These are phyloP conservation scores for Mytilinidion resinicola DNA, from an alignment of 495 filamentous ascomycete species.

Conservation along the genomic window DNA sequence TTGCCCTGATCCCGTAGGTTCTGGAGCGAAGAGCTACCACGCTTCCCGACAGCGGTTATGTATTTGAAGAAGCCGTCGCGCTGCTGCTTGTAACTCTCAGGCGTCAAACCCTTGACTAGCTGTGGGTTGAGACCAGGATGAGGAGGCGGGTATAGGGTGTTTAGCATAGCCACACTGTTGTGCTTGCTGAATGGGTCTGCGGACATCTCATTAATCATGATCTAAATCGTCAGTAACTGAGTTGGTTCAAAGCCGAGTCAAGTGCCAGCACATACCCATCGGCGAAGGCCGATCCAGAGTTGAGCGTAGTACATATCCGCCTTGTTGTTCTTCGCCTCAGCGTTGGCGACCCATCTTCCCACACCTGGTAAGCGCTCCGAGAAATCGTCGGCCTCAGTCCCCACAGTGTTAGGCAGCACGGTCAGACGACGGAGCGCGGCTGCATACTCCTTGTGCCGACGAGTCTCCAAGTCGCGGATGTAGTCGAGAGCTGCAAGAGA, in stretches of 20 bases:
- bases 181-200: conserved; percentile 58
- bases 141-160: conserved; percentile 60
- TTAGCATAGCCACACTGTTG: conserved; percentile 70
- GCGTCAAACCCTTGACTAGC: conserved; percentile 52
- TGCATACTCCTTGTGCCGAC: conserved; percentile 66
- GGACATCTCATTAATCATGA: conserved; percentile 64
- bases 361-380: conserved; percentile 46
- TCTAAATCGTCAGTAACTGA: conserved; percentile 39
- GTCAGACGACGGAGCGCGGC: conserved; percentile 76
- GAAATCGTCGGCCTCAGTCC: conserved; percentile 40
- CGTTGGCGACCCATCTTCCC: conserved; percentile 47
- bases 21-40: conserved; percentile 51
- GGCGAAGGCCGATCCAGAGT: conserved; percentile 59
- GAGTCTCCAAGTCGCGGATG: conserved; percentile 59
- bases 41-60: conserved; percentile 54
- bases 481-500: conserved; percentile 67
- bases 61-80: conserved; percentile 62
- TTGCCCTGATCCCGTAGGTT: conserved; percentile 51
- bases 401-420: conserved; percentile 44
- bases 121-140: conserved; percentile 35
- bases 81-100: conserved; percentile 49
- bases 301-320: conserved; percentile 59
- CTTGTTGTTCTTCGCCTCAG: conserved; percentile 50
- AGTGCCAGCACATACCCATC: conserved; percentile 51
- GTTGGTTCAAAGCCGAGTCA: conserved; percentile 9